Conservation (phyloP, 2,329 filamentous ascomycete species). For the Amphichorda felina region DNA sequence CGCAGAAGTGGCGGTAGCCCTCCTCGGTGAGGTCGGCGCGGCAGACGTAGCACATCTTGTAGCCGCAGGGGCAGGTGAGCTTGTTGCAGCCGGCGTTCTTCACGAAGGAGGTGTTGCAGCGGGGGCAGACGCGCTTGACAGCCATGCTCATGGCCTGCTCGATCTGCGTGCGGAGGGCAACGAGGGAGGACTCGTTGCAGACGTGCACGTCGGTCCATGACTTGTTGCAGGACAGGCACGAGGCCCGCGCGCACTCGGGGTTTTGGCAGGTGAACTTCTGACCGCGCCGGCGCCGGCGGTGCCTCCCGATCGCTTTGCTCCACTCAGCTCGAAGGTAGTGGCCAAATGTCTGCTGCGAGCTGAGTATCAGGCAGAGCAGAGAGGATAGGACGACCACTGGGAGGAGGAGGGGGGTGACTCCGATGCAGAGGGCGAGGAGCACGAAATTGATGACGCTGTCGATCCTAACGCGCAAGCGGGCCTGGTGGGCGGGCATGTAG, state of each 20-base stretch:
- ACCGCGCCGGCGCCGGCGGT: constrained; percentile 59
- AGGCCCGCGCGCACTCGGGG: constrained; percentile 53
- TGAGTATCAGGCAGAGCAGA: constrained; percentile 29
- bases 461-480: constrained; percentile 43
- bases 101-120: constrained; percentile 84
- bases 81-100: constrained; percentile 95
- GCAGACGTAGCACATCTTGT: constrained; percentile 97
- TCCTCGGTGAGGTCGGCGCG: constrained; percentile 62
- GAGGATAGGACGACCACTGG: constrained; percentile 36
- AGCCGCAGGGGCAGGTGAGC: constrained; percentile 87
- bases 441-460: constrained; percentile 34
- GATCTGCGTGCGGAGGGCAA: constrained; percentile 76
- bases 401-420: constrained; percentile 44
- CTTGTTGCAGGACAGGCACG: constrained; percentile 74
- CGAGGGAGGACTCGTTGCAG: constrained; percentile 74
- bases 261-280: constrained; percentile 69
- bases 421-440: constrained; percentile 39
- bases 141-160: constrained; percentile 90
- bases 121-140: constrained; percentile 87
- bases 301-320: constrained; percentile 48
- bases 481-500: constrained; percentile 45
- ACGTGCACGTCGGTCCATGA: constrained; percentile 81
- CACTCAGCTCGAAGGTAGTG: constrained; percentile 34
- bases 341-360: constrained; percentile 28
- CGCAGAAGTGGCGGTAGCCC: constrained; percentile 90